phyloP scores from a whole-genome alignment of 495 filamentous ascomycete genomes.

The Cairneyella variabilis region DNA sequence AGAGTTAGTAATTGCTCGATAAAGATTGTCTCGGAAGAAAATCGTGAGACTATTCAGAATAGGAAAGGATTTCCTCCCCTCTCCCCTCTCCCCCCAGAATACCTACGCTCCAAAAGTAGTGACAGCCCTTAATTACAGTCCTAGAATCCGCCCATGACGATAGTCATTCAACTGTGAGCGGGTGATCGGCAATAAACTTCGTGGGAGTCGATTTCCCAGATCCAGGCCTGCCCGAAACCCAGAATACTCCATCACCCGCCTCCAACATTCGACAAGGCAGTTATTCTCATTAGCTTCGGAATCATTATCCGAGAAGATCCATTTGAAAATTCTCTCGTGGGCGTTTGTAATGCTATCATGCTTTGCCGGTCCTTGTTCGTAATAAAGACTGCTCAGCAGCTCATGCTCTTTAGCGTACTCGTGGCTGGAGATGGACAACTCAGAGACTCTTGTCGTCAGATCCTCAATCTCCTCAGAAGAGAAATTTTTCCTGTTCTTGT shows the following conservation, averaged over 20 bases:
- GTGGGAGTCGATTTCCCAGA: background rate
- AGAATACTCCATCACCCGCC: background rate
- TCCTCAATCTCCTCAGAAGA: too few species aligned
- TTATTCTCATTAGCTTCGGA: background rate
- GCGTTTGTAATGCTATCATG: background rate
- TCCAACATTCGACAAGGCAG: background rate
- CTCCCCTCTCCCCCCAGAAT: too few species aligned
- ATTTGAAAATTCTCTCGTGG: background rate
- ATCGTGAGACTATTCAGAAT: too few species aligned
- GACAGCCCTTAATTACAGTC: background rate
- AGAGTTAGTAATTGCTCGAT: too few species aligned
- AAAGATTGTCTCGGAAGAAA: too few species aligned
- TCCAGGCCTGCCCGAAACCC: background rate
- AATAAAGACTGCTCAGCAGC: background rate
- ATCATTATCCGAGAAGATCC: background rate
- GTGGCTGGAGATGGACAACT: too few species aligned
- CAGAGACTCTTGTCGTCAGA: too few species aligned
- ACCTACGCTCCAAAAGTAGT: background rate
- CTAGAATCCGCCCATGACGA: background rate
- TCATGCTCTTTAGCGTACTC: too few species aligned
- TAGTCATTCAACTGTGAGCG: background rate
- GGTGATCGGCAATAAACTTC: background rate
- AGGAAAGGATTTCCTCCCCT: too few species aligned
- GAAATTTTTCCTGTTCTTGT: too few species aligned
- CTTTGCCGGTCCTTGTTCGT: background rate